Conservation (phyloP, 768 basidiomycete species). For the Pulveroboletus ravenelii region DNA sequence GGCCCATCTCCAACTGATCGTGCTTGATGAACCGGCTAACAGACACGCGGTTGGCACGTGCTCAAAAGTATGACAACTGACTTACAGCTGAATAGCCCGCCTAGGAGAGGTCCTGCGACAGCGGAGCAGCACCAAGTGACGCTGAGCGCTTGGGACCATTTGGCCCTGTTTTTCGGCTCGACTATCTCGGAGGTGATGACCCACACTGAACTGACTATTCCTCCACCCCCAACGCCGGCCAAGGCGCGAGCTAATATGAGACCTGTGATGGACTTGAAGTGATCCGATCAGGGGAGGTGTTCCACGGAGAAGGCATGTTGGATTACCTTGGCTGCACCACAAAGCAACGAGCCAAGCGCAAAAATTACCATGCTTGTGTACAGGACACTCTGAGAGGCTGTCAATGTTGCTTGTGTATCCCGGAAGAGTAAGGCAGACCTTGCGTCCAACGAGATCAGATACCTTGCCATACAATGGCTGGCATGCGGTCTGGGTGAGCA, state of each 20-base stretch:
- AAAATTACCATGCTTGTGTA: slow-evolving; percentile 74
- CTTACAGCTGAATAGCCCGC: slow-evolving; percentile 76
- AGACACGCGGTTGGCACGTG: slow-evolving; percentile 20
- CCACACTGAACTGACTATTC: slow-evolving; percentile 84
- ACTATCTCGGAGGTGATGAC: slow-evolving; percentile 84
- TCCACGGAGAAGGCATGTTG: slow-evolving; percentile 13
- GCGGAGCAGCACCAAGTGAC: slow-evolving; percentile 86
- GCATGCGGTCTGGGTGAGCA: slow-evolving; percentile 82
- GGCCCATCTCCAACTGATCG: slow-evolving; percentile 75
- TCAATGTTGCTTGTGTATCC: slow-evolving; percentile 3
- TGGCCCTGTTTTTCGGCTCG: slow-evolving; percentile 61
- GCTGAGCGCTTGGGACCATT: slow-evolving; percentile 82
- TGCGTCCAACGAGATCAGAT: slow-evolving; percentile 76
- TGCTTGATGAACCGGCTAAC: slow-evolving; percentile 25
- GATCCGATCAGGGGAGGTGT: slow-evolving; percentile 16
- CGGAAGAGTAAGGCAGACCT: slow-evolving; percentile 41
- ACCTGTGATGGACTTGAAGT: slow-evolving; percentile 42
- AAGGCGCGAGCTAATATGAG: slow-evolving; percentile 61
- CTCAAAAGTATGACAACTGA: slow-evolving; percentile 11
- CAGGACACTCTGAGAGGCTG: slow-evolving; percentile 49
- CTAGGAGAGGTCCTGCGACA: slow-evolving; percentile 77
- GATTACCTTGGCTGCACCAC: slow-evolving; percentile 65
- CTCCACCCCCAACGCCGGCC: slow-evolving; percentile 82
- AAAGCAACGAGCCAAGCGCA: slow-evolving; percentile 72
- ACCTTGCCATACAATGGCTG: slow-evolving; percentile 80